Evolutionary conservation across 208 protist genomes (phyloP).

Genomic region (Crithidia expoeki): DNA sequence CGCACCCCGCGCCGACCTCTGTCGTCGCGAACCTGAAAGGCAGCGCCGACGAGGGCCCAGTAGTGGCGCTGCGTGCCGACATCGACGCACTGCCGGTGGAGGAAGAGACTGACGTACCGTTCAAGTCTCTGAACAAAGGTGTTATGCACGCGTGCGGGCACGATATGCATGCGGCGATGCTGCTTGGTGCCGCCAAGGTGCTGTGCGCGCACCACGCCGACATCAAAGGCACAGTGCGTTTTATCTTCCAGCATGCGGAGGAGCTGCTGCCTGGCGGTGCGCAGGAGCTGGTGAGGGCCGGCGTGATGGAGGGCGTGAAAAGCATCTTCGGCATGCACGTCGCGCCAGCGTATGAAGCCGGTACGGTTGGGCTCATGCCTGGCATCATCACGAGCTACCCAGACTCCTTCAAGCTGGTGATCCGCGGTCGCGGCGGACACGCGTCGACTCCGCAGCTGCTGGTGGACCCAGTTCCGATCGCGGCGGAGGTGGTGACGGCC

Average conservation of each 20-base stretch:
- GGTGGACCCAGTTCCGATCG: slow-evolving; percentile 67
- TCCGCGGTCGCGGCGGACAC: slow-evolving; percentile 60
- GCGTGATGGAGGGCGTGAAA: slow-evolving; percentile 60
- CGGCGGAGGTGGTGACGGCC: slow-evolving; percentile 52
- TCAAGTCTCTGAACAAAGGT: slow-evolving; percentile 57
- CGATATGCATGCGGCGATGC: slow-evolving; percentile 76
- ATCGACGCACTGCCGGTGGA: slow-evolving; percentile 76
- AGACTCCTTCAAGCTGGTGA: slow-evolving; percentile 57
- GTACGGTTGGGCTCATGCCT: slow-evolving; percentile 31
- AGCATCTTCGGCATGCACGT: slow-evolving; percentile 65
- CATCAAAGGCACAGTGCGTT: slow-evolving; percentile 67
- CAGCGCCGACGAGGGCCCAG: slow-evolving; percentile 52
- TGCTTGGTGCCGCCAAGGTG: slow-evolving; percentile 69
- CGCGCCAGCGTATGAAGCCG: slow-evolving; percentile 34
- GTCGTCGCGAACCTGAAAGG: slow-evolving; percentile 64
- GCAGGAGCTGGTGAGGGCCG: slow-evolving; percentile 48
- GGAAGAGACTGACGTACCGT: slow-evolving; percentile 67
- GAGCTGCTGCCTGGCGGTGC: slow-evolving; percentile 65
- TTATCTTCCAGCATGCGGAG: slow-evolving; percentile 81
- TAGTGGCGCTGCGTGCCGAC: slow-evolving; percentile 62
- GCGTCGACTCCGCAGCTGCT: slow-evolving; percentile 61
- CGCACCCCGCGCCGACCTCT: slow-evolving; percentile 43
- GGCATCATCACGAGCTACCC: slow-evolving; percentile 41
- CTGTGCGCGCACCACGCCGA: slow-evolving; percentile 49
- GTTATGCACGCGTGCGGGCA: slow-evolving; percentile 80